These are phyloP conservation scores for Cercospora sesami DNA, from an alignment of 2,329 filamentous ascomycete species.

Conservation along the genomic window DNA sequence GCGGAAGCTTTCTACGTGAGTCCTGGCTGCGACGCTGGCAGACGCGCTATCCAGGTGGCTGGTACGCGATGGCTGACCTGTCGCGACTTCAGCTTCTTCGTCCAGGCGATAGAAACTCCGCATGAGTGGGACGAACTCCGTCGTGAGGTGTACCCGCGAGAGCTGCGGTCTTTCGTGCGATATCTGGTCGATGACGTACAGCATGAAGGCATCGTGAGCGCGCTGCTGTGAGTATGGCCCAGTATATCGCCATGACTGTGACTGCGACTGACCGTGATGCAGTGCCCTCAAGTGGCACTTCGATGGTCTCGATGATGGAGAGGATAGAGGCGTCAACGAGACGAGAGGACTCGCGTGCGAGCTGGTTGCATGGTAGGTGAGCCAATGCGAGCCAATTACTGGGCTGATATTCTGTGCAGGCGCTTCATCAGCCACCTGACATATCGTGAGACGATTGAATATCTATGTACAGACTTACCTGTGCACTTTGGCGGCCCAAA, in stretches of 20 bases:
- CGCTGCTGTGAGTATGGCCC: slow-evolving; percentile 59
- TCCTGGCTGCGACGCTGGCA: not conserved
- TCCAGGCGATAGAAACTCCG: slow-evolving; percentile 62
- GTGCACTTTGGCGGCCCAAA: slow-evolving; percentile 12
- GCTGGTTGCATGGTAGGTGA: slow-evolving; percentile 65
- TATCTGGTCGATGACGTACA: slow-evolving; percentile 64
- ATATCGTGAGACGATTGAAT: slow-evolving; percentile 72
- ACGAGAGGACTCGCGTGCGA: slow-evolving; percentile 73
- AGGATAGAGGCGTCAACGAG: slow-evolving; percentile 65
- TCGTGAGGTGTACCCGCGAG: slow-evolving; percentile 60
- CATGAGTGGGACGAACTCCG: slow-evolving; percentile 73
- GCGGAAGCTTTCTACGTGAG: slow-evolving; percentile 65
- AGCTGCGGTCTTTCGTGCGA: slow-evolving; percentile 62
- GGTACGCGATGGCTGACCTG: slow-evolving; percentile 17
- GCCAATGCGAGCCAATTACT: not conserved
- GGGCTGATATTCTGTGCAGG: slow-evolving; percentile 35
- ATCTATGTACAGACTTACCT: slow-evolving; percentile 68
- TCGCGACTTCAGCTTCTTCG: slow-evolving; percentile 55
- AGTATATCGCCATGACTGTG: not conserved
- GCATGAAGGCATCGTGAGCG: slow-evolving; percentile 70
- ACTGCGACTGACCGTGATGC: slow-evolving; percentile 4
- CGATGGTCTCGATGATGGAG: slow-evolving; percentile 58
- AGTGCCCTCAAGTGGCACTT: slow-evolving; percentile 78
- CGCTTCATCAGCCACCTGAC: slow-evolving; percentile 70
- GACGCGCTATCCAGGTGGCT: slow-evolving; percentile 11